These are phyloP conservation scores for Alloteropsis semialata DNA, from an alignment of 176 grass and related monocot genomes.

Conservation along the genomic window DNA sequence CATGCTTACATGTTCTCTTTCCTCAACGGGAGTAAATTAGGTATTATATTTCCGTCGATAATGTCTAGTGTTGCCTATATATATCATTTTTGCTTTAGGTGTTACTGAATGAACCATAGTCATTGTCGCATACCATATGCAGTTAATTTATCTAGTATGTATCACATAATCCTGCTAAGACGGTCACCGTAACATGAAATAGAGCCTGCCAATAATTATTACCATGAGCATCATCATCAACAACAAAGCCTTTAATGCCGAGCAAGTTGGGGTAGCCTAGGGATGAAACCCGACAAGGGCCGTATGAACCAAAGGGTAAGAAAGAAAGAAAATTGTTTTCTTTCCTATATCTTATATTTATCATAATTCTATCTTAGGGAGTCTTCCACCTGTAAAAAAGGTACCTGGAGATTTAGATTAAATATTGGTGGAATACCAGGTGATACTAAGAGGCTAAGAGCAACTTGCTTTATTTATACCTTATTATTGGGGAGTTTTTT, in stretches of 20 bases:
- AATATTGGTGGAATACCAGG: background rate
- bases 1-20: background rate
- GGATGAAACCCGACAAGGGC: background rate
- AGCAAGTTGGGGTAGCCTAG: background rate
- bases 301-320: background rate
- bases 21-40: background rate
- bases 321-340: background rate
- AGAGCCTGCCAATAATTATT: background rate
- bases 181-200: background rate
- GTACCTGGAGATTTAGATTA: background rate
- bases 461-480: background rate
- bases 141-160: background rate
- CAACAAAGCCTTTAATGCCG: background rate
- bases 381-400: background rate
- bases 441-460: background rate
- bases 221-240: background rate
- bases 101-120: constrained; percentile 1
- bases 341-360: background rate
- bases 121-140: background rate
- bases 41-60: background rate
- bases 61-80: background rate
- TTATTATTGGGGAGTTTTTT: background rate
- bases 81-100: background rate
- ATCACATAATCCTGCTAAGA: background rate
- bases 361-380: background rate